Evolutionary conservation across 768 basidiomycete genomes (phyloP), one percentile per base, ranked within the genome.

Genomic region (Leccinum ochraceum): DNA sequence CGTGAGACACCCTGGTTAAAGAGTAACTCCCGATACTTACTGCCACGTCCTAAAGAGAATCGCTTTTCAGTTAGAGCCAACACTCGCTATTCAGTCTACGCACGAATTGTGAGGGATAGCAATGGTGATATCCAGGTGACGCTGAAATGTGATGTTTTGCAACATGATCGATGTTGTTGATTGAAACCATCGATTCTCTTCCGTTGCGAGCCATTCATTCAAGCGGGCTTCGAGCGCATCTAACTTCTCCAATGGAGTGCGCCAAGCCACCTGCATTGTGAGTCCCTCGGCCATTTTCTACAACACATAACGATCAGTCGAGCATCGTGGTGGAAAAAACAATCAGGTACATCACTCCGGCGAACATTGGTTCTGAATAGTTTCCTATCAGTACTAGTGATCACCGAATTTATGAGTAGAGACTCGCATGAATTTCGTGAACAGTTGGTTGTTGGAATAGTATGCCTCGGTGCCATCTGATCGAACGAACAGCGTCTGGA

Each of bases 101-200:
- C 66, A 80, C 80, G 76, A 72, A 54, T 83, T 83, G 63, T 83
- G 81, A 57, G 74, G 75, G 57, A 91, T 87, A 63, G 81, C 80
- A 53, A 93, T 86, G 1, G 88, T 88, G 58, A 90, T 67, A 63
- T 87, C 86, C 50, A 93, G 68, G 65, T 85, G 84, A 53, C 83
- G 79, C 70, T 90, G 89, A 63, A 79, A 86, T 17, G 81, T 76
- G 69, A 92, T 89, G 22, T 81, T 76, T 67, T 89, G 87, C 51
- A 90, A 67, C 6, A 76, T 80, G 60, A 92, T 75, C 34, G 80
- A 81, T 10, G 90, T 92, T 30, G 78, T 80, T 4, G 90, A 85
- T 55, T 87, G 81, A 66, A 81, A 92, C 90, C 90, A 92, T 22
- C 90, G 79, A 66, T 92, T 89, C 69, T 90, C 86, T 68, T 92